These are phyloP conservation scores for Suillus luteus DNA, from an alignment of 768 basidiomycete genomes.

Conservation along the genomic window DNA sequence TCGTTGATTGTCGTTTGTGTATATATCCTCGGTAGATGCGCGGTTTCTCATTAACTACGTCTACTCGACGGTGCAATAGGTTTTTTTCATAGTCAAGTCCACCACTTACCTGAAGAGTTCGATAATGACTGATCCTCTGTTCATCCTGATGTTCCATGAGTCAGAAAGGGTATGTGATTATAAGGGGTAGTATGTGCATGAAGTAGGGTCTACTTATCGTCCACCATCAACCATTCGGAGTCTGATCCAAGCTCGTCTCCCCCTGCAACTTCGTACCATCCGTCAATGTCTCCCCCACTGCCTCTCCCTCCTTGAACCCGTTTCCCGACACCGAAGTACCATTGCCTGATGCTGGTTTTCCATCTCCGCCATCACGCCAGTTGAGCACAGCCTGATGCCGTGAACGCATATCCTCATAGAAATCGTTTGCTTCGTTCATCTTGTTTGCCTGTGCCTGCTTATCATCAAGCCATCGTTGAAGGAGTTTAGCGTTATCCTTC, in stretches of 20 bases:
- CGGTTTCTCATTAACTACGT: conserved; percentile 27
- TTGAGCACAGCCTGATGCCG: conserved; percentile 62
- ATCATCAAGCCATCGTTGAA: conserved; percentile 96
- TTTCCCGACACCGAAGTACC: conserved; percentile 43
- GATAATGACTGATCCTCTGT: conserved; percentile 2
- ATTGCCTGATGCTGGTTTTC: conserved; percentile 37
- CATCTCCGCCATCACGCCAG: conserved; percentile 49
- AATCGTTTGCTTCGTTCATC: conserved; percentile 92
- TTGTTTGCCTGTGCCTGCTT: conserved; percentile 91
- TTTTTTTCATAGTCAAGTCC: conserved; percentile 18
- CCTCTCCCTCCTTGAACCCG: conserved; percentile 45
- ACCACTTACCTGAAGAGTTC: conserved; percentile 11
- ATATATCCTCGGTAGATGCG: conserved; percentile 36
- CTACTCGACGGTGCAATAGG: conserved; percentile 18
- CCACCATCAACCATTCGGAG: conserved; percentile 88
- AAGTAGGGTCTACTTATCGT: conserved; percentile 36
- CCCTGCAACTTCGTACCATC: conserved; percentile 74
- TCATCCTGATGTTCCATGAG: conserved; percentile 3
- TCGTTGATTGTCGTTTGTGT: conserved; percentile 23
- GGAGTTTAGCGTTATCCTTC: conserved; percentile 91
- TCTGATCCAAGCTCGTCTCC: conserved; percentile 75
- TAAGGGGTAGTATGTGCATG: conserved; percentile 11
- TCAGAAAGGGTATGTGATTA: conserved; percentile 26
- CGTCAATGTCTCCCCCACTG: conserved; percentile 43
- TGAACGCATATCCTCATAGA: conserved; percentile 86